phyloP scores from a whole-genome alignment of 164 flowering plant genomes.

The Buxus sempervirens region DNA sequence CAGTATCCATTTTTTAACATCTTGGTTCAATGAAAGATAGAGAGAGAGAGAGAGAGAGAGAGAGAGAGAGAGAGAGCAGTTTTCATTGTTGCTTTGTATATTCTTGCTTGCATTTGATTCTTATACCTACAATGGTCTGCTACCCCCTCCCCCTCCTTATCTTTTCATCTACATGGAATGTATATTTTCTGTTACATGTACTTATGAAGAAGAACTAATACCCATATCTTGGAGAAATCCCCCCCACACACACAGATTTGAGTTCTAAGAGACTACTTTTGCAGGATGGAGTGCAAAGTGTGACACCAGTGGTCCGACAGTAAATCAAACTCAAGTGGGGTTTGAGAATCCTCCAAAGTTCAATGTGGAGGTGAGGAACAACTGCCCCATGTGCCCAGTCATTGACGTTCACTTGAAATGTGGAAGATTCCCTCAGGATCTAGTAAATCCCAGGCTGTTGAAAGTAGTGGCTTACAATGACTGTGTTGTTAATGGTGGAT shows the following conservation, averaged over 20 bases:
- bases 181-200: no score
- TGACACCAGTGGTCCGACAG: conserved; percentile 26
- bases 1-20: no score
- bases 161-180: no score
- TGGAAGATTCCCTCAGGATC: conserved; percentile 38
- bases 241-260: not conserved
- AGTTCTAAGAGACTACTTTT: not conserved
- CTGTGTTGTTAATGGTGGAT: conserved; percentile 44
- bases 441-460: conserved; percentile 39
- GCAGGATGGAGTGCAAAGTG: conserved; percentile 38
- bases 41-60: no score
- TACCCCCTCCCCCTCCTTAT: not conserved
- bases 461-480: conserved; percentile 34
- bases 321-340: conserved; percentile 40
- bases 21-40: no score
- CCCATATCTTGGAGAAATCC: not conserved
- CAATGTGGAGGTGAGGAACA: conserved; percentile 37
- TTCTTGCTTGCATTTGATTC: no score
- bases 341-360: conserved; percentile 32
- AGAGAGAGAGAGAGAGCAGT: no score
- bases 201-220: not conserved
- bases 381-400: conserved; percentile 53
- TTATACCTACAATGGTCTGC: not conserved
- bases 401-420: conserved; percentile 46
- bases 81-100: no score